phyloP scores from a whole-genome alignment of 1,139 yeast genomes.

The Yamadazyma oceani region DNA sequence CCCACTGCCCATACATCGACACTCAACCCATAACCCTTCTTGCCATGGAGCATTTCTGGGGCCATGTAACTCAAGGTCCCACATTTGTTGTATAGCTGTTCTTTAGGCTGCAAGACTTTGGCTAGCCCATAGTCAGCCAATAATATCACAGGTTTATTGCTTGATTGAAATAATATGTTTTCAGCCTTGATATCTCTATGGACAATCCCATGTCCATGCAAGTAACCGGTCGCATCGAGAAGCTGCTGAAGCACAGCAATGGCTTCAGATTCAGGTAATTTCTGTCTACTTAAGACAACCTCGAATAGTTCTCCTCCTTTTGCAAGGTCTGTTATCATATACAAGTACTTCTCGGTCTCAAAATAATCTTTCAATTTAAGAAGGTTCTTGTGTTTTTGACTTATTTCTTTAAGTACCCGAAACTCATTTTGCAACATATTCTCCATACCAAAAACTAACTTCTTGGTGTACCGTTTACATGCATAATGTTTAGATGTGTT shows the following conservation, averaged over 20 bases:
- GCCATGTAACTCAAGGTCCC: conserved; percentile 81
- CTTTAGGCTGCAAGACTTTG: conserved; percentile 27
- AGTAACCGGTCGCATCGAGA: conserved; percentile 29
- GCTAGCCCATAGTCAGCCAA: conserved; percentile 77
- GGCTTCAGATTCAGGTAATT: conserved; percentile 48
- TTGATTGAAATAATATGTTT: conserved; percentile 32
- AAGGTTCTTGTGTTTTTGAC: conserved; percentile 45
- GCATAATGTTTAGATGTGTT: conserved; percentile 38
- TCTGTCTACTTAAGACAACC: conserved; percentile 46
- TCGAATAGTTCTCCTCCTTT: conserved; percentile 71
- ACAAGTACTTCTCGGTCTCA: conserved; percentile 61
- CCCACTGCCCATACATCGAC: conserved; percentile 83
- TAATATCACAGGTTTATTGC: conserved; percentile 43
- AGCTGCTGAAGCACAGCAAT: conserved; percentile 35
- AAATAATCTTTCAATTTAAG: conserved; percentile 68
- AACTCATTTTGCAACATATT: conserved; percentile 53
- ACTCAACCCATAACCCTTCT: conserved; percentile 55
- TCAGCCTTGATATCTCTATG: conserved; percentile 47
- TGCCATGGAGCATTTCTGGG: conserved; percentile 54
- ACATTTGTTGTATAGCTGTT: conserved; percentile 31
- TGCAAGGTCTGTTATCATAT: conserved; percentile 67
- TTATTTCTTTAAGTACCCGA: conserved; percentile 50
- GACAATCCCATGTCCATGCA: conserved; percentile 35
- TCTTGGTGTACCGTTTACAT: conserved; percentile 36
- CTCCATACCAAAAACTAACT: conserved; percentile 35